Percentiles rank a stretch among this genome's conserved stretches.
phyloP scores from a whole-genome alignment of 1,284 basidiomycete species.

The Irpex lacteus region DNA sequence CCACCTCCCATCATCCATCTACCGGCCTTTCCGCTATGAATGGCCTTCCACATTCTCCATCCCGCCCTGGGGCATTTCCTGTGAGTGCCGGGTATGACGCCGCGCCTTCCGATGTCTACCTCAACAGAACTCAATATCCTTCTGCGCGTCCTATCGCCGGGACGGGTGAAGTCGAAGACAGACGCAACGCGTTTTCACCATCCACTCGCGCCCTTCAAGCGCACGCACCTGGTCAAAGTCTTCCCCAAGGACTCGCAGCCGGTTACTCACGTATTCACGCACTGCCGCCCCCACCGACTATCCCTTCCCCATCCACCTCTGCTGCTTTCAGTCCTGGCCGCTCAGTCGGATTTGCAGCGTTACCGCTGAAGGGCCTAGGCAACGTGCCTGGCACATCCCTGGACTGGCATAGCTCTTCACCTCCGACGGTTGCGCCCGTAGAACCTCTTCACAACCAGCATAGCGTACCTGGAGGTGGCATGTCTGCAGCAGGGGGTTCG shows the following conservation, averaged over 20 bases:
- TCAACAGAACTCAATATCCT: slow-evolving; percentile 20
- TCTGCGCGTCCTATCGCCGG: slow-evolving; percentile 29
- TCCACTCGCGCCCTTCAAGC: slow-evolving; percentile 66
- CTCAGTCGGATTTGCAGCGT: slow-evolving; percentile 23
- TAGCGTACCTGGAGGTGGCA: slow-evolving; percentile 1
- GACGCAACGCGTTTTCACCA: slow-evolving; percentile 51
- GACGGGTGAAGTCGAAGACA: slow-evolving; percentile 23
- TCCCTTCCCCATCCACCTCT: slow-evolving; percentile 41
- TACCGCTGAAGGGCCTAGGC: slow-evolving; percentile 23
- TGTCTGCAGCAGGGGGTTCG: slow-evolving; percentile 10
- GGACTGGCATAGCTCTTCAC: slow-evolving; percentile 32
- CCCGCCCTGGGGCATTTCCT: slow-evolving; percentile 21
- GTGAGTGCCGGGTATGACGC: slow-evolving; percentile 33
- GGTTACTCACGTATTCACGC: slow-evolving; percentile 85
- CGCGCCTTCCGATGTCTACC: slow-evolving; percentile 23
- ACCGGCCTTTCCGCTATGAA: slow-evolving; percentile 24
- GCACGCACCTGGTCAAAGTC: slow-evolving; percentile 81
- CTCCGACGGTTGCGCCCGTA: slow-evolving; percentile 25
- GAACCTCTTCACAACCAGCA: background rate
- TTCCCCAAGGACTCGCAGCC: slow-evolving; percentile 86
- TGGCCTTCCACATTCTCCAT: slow-evolving; percentile 27
- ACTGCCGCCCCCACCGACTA: slow-evolving; percentile 45
- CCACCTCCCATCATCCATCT: slow-evolving; percentile 23
- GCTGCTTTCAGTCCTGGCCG: slow-evolving; percentile 29
- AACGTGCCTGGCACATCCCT: slow-evolving; percentile 24